Evolutionary conservation across 2,329 filamentous ascomycete genomes (phyloP).

Genomic region (Aspergillus phoenicis): DNA sequence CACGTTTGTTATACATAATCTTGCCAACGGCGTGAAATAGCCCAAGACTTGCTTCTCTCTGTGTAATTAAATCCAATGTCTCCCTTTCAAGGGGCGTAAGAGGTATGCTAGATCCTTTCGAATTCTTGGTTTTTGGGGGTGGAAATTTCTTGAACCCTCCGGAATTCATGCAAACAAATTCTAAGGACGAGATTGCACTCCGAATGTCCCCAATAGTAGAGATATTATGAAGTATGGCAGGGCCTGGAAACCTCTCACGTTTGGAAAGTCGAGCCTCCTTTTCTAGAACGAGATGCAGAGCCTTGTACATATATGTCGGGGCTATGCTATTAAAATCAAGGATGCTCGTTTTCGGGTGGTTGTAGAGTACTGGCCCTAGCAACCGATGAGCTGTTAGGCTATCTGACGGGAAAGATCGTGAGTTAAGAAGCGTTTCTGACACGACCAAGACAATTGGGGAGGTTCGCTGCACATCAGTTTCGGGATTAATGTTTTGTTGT

Average conservation of each 20-base stretch:
- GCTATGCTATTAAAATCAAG: conserved; percentile 96
- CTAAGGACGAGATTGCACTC: conserved; percentile 86
- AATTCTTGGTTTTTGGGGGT: conserved; percentile 69
- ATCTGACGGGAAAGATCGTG: conserved; percentile 80
- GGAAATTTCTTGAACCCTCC: conserved; percentile 70
- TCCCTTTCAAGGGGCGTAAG: conserved; percentile 78
- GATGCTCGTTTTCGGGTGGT: conserved; percentile 74
- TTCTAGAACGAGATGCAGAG: conserved; percentile 75
- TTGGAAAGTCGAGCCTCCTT: conserved; percentile 84
- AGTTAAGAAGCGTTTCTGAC: conserved; percentile 85
- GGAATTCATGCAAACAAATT: conserved; percentile 86
- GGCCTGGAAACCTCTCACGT: conserved; percentile 73
- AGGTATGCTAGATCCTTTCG: conserved; percentile 44
- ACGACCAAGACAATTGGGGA: conserved; percentile 85
- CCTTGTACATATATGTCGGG: conserved; percentile 80
- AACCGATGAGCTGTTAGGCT: conserved; percentile 91
- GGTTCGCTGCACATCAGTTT: conserved; percentile 43
- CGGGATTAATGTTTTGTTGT: conserved; percentile 48
- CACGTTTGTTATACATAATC: conserved; percentile 93
- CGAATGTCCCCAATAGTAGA: conserved; percentile 89
- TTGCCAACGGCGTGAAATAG: conserved; percentile 97
- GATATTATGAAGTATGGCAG: conserved; percentile 73
- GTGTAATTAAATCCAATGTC: conserved; percentile 77
- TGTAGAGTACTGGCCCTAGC: conserved; percentile 80
- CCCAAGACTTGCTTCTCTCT: conserved; percentile 84